These are phyloP conservation scores for Monosporascus sp. DNA, from an alignment of 2,329 filamentous ascomycete genomes.

Conservation along the genomic window DNA sequence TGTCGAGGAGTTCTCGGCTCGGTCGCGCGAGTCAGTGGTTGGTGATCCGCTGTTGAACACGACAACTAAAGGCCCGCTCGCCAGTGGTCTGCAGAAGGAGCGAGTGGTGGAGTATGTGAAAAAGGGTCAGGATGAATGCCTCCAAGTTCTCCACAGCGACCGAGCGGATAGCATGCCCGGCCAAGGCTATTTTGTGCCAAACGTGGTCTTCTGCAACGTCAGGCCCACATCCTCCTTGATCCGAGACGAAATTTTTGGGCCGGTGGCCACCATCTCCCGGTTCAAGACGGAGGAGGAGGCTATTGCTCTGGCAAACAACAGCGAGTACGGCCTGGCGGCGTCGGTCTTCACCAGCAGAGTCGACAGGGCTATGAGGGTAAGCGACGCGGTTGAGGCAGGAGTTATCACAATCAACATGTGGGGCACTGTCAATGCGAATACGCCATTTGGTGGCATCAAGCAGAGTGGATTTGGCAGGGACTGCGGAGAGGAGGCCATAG, in stretches of 20 bases:
- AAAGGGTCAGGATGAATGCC: slow-evolving; percentile 55
- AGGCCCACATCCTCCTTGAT: slow-evolving; percentile 21
- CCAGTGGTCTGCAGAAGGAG: slow-evolving; percentile 59
- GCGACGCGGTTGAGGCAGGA: slow-evolving; percentile 48
- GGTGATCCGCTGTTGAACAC: slow-evolving; percentile 57
- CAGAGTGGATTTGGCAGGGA: slow-evolving; percentile 3
- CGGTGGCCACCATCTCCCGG: slow-evolving; percentile 20
- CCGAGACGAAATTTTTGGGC: slow-evolving; percentile 27
- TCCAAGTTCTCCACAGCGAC: slow-evolving; percentile 52
- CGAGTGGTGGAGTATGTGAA: slow-evolving; percentile 61
- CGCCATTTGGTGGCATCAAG: slow-evolving; percentile 22
- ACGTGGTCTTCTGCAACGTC: slow-evolving; percentile 23
- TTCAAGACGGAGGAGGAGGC: slow-evolving; percentile 20
- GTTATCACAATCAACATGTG: slow-evolving; percentile 34
- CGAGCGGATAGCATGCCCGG: neutral
- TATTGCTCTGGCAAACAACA: slow-evolving; percentile 30
- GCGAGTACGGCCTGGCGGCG: slow-evolving; percentile 47
- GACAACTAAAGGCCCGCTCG: slow-evolving; percentile 62
- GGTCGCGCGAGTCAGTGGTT: slow-evolving; percentile 49
- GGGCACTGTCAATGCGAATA: slow-evolving; percentile 13
- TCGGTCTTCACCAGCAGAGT: slow-evolving; percentile 52
- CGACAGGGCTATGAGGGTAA: slow-evolving; percentile 28
- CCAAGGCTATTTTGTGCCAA: slow-evolving; percentile 22
- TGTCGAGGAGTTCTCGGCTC: slow-evolving; percentile 39
- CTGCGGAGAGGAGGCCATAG: neutral